Evolutionary conservation across 139 green algal genomes (phyloP).

Genomic region (Yamagishiella unicocca): DNA sequence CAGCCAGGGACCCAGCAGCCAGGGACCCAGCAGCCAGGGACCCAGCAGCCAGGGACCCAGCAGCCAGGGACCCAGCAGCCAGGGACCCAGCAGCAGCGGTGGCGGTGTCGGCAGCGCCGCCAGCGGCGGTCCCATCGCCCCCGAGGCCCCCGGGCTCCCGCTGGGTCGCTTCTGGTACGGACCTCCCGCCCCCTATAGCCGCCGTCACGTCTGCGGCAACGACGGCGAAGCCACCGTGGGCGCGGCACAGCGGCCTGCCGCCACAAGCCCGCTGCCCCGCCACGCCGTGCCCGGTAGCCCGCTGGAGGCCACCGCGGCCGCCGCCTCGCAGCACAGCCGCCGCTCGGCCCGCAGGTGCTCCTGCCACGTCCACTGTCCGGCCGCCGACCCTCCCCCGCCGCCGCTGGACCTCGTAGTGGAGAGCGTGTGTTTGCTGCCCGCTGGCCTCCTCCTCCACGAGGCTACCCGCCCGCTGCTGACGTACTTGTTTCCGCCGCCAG

Average conservation of each 20-base stretch:
- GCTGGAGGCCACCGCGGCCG: background rate
- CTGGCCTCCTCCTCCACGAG: background rate
- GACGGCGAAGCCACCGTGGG: background rate
- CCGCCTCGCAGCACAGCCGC: background rate
- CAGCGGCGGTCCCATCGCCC: background rate
- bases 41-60: too few species aligned
- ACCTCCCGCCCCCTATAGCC: background rate
- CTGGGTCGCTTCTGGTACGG: background rate
- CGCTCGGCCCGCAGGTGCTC: background rate
- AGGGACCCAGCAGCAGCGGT: background rate
- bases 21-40: too few species aligned
- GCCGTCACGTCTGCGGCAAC: background rate
- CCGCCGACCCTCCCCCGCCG: background rate
- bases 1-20: too few species aligned
- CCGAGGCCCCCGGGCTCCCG: too few species aligned
- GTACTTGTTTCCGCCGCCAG: background rate
- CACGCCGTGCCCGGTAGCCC: background rate
- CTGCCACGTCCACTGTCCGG: background rate
- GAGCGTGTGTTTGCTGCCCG: background rate
- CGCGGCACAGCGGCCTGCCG: too few species aligned
- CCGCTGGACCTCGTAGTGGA: conserved; percentile 35
- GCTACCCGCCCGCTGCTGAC: background rate
- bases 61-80: too few species aligned
- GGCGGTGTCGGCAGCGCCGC: background rate
- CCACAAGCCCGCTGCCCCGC: background rate